Base-by-base conservation (phyloP, 129 eudicot species). In the Calendula officinalis region DNA sequence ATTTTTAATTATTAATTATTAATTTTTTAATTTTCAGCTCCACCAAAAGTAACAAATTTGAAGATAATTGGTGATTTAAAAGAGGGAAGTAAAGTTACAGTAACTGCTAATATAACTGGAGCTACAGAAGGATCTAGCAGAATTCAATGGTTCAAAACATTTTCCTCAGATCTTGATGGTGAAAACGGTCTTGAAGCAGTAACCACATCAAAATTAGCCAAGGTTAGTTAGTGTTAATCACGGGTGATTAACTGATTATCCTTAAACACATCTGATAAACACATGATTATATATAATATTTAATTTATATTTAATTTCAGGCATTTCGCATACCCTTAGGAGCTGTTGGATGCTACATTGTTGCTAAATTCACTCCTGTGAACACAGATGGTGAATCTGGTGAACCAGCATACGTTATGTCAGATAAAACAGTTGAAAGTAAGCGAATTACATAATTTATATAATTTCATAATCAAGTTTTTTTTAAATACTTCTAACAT, bases 81-180 rank as follows among this genome's bases (percentile, higher is more conserved):
- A 78, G 99, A 92, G 74, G 96, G 96, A 64, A 88, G 96, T 81
- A 88, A 92, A 79, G 72, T 92, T 48, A 80, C 95, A 37, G 96
- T 81, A 58, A 83, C 87, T 7, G 91, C 89, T 68, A 79, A 53
- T 66, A 92, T 92, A 34, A 92, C 89, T 61, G 99, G 96, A 69
- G 99, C 96, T 72, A 82, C 92, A 35, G 99, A 92, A 83, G 89
- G 85, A 54, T 81, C 95, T 48, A 81, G 99, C 81, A 85, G 89
- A 83, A 96, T 92, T 55, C 99, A 92, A 70, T 92, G 99, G 99
- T 92, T 92, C 74, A 92, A 92, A 83, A 71, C 96, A 57, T 76
- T 74, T 68, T 77, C 77, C 41, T 60, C 84, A 46, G 15, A 68
- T 16, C 82, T 92, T 49, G 85, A 83, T 57, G 87, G 84, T 56